A percentile compares a stretch with the other conserved stretches of the same genome.
phyloP scores from a whole-genome alignment of 352 stramenopile genomes.

The Phytophthora vignae region DNA sequence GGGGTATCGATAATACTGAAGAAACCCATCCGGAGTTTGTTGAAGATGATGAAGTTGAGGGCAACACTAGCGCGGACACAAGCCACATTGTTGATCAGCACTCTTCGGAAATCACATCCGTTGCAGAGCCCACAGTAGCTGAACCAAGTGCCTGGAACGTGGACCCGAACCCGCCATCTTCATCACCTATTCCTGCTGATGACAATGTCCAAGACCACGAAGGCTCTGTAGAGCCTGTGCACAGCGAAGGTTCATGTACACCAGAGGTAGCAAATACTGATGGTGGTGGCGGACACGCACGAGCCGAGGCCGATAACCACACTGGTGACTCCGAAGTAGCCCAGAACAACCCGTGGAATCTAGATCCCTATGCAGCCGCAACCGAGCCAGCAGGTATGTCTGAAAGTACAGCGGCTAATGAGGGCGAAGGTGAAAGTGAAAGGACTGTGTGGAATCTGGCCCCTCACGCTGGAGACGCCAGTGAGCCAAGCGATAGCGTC shows the following conservation, averaged over 20 bases:
- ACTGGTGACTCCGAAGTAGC: neutral
- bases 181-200: neutral
- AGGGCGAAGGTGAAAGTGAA: neutral
- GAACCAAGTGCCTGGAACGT: conserved; percentile 17
- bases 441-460: conserved; percentile 29
- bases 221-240: neutral
- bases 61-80: neutral
- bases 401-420: neutral
- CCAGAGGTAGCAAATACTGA: neutral
- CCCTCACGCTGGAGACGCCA: conserved; percentile 22
- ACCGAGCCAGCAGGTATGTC: neutral
- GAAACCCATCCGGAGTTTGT: neutral
- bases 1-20: neutral
- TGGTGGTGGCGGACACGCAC: neutral
- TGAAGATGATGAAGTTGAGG: neutral
- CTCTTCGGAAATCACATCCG: neutral
- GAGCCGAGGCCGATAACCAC: neutral
- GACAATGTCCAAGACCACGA: neutral
- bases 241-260: neutral
- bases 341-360: conserved; percentile 23
- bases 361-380: conserved; percentile 7
- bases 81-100: conserved; percentile 1
- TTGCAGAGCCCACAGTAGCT: neutral
- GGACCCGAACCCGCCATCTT: neutral
- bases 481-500: conserved; percentile 1